Percentiles rank a stretch among this genome's conserved stretches.
These are phyloP conservation scores for Cyclotella atomus DNA, from an alignment of 108 stramenopile species.

Conservation along the genomic window DNA sequence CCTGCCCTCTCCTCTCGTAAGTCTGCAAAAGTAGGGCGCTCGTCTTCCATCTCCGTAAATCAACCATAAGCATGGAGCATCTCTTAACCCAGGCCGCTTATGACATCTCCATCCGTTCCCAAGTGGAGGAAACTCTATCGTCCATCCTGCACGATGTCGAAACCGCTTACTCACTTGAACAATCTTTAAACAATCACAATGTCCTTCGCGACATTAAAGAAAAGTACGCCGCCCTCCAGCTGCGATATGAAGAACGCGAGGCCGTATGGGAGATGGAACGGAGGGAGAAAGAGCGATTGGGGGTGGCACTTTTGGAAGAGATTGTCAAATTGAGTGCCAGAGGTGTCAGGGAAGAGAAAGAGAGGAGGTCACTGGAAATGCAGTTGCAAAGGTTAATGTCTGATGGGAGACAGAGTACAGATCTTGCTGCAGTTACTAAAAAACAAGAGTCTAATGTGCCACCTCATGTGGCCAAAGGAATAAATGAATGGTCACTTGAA, in stretches of 20 bases:
- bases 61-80: conserved; percentile 41
- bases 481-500: no score
- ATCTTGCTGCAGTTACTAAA: not conserved
- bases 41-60: no score
- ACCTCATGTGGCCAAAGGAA: no score
- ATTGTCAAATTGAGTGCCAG: conserved; percentile 33
- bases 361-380: conserved; percentile 19
- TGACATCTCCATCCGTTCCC: conserved; percentile 41
- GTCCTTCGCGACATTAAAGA: conserved; percentile 20
- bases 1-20: no score
- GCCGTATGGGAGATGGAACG: conserved; percentile 35
- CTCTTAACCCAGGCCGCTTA: conserved; percentile 39
- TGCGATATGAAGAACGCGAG: conserved; percentile 27
- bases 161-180: conserved; percentile 35
- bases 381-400: conserved; percentile 7
- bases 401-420: not conserved
- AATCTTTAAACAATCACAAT: conserved; percentile 22
- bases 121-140: conserved; percentile 36
- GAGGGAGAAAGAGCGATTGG: conserved; percentile 42
- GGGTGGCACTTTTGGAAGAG: conserved; percentile 25
- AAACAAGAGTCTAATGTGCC: not conserved
- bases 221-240: conserved; percentile 13
- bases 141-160: conserved; percentile 50
- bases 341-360: conserved; percentile 30
- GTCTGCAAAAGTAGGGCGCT: no score